Percentiles rank a stretch among this genome's conserved stretches.
These are phyloP conservation scores for Theobroma cacao DNA, from an alignment of 345 rosid genomes.

Conservation along the genomic window DNA sequence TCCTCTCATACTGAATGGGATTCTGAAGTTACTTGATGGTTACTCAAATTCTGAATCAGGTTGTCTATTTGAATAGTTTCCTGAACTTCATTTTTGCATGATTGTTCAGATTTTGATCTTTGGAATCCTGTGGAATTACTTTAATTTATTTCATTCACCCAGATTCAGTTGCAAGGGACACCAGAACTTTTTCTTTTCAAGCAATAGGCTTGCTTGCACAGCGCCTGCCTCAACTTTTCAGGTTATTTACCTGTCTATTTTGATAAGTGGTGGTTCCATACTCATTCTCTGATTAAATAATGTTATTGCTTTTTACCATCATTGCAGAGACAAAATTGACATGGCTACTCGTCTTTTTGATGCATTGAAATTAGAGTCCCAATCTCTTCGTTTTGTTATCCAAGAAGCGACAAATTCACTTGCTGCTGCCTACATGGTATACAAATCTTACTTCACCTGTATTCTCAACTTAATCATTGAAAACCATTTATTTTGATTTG, in stretches of 20 bases:
- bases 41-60: conserved; percentile 74
- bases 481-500: neutral
- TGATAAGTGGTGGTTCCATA: conserved; percentile 20
- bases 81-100: conserved; percentile 9
- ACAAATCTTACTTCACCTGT: conserved; percentile 9
- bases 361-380: conserved; percentile 75
- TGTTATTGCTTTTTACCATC: conserved; percentile 15
- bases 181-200: conserved; percentile 79
- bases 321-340: conserved; percentile 80
- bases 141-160: conserved; percentile 20
- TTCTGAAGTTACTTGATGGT: conserved; percentile 86
- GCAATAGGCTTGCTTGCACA: conserved; percentile 90
- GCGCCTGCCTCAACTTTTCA: conserved; percentile 87
- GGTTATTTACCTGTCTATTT: conserved; percentile 42
- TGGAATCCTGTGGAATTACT: conserved; percentile 8
- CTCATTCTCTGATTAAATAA: conserved; percentile 15
- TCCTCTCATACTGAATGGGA: conserved; percentile 76
- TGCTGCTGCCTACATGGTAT: conserved; percentile 85
- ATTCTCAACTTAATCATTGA: neutral
- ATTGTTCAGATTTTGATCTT: neutral
- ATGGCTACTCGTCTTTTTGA: conserved; percentile 88
- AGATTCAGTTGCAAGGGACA: conserved; percentile 75
- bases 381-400: conserved; percentile 65
- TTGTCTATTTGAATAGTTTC: conserved; percentile 19
- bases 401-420: conserved; percentile 86